Conservation (phyloP, 441 rosid species). For the Capsella rubella region DNA sequence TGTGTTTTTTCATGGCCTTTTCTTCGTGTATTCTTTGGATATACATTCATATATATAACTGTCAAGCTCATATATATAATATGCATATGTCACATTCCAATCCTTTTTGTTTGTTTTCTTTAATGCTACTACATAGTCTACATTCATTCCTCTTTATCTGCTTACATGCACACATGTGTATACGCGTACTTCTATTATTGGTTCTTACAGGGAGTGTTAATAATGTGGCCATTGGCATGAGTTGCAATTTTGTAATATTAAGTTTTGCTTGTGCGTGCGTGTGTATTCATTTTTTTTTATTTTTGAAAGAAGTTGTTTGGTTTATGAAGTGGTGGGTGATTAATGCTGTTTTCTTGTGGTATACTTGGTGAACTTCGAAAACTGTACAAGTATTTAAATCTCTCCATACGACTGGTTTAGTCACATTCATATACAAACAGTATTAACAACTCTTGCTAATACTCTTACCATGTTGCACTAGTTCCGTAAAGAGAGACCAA, state of each 20-base stretch:
- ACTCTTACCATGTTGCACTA: no score
- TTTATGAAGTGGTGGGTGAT: no score
- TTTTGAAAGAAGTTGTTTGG: no score
- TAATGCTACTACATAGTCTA: not conserved
- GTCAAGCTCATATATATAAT: constrained; percentile 5
- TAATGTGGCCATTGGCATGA: constrained; percentile 27
- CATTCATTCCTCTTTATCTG: constrained; percentile 22
- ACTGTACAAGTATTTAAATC: no score
- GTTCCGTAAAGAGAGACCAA: no score
- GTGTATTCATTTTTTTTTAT: no score
- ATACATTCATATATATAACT: constrained; percentile 3
- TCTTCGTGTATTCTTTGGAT: constrained; percentile 16
- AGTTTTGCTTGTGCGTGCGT: no score
- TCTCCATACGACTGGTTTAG: no score
- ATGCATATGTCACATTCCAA: constrained; percentile 28
- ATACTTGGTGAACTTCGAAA: no score
- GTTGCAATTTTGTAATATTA: not conserved
- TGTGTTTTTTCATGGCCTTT: constrained; percentile 18
- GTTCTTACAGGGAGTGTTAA: not conserved
- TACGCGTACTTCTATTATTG: constrained; percentile 6
- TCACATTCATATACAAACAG: no score
- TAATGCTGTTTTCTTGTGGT: no score
- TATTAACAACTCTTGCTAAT: no score
- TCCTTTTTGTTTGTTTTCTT: not conserved
- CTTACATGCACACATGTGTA: constrained; percentile 20